Evolutionary conservation across 768 basidiomycete species (phyloP).

Genomic region (Wakefieldia striispora): DNA sequence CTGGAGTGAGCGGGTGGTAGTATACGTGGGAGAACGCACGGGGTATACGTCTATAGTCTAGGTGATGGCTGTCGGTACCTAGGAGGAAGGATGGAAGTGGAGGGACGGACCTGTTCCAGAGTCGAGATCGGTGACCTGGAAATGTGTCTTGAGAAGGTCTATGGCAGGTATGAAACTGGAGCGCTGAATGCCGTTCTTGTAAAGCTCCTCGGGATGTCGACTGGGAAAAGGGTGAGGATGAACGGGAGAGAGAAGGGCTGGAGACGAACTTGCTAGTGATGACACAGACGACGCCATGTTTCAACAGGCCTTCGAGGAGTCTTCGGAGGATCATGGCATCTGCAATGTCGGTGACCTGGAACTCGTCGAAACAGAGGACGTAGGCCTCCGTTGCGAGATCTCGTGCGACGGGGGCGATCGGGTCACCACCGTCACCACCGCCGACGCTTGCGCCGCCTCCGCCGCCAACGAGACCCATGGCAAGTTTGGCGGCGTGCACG

Average conservation of each 20-base stretch:
- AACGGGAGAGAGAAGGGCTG: neutral
- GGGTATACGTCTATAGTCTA: constrained; percentile 94
- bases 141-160: constrained; percentile 83
- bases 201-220: constrained; percentile 95
- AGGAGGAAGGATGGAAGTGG: neutral
- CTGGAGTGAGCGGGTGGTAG: constrained; percentile 72
- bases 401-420: constrained; percentile 82
- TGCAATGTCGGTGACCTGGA: constrained; percentile 97
- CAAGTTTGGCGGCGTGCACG: constrained; percentile 75
- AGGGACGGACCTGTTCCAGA: constrained; percentile 79
- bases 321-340: constrained; percentile 97
- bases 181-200: constrained; percentile 98
- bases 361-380: constrained; percentile 96
- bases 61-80: neutral
- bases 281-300: constrained; percentile 88
- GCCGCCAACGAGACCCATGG: constrained; percentile 56
- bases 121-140: constrained; percentile 88
- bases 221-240: constrained; percentile 38
- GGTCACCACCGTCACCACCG: constrained; percentile 53
- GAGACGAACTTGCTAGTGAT: constrained; percentile 91
- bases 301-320: constrained; percentile 80
- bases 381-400: constrained; percentile 82
- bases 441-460: constrained; percentile 27
- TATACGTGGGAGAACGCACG: constrained; percentile 93
- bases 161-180: constrained; percentile 94